Evolutionary conservation across 1,284 basidiomycete genomes (phyloP), one percentile per base, ranked within the genome.

Genomic region (Fomitopsis pinicola): DNA sequence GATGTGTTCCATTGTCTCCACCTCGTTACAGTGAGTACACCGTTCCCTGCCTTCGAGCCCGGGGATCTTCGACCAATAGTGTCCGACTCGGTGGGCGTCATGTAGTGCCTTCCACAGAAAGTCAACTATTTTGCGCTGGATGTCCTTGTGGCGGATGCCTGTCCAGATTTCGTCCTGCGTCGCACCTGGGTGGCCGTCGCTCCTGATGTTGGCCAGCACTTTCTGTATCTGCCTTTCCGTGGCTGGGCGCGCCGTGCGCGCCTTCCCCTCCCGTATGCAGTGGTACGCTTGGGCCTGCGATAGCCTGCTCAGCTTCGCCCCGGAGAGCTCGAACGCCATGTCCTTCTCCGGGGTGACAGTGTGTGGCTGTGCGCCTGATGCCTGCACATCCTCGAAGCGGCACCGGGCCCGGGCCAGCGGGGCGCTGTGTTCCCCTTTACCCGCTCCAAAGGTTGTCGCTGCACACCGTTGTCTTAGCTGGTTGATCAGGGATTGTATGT

Each of bases 251-350:
- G 7, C 40, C 40, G 10, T 2, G 9, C 15, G 50, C 17, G 9
- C 60, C 60, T 36, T 36, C 30, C 9, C 30, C 38, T 55, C 14
- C 17, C 59, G 12, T 4, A 75, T 69, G 0, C 55, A 72, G 44
- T 61, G 50, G 60, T 75, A 76, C 2, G 69, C 68, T 0, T 71
- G 33, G 0, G 67, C 57, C 61, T 76, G 76, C 0, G 73, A 71
- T 0, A 73, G 38, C 4, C 22, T 38, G 0, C 58, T 38, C 0
- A 77, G 68, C 30, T 67, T 69, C 0, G 70, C 69, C 0, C 75
- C 75, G 0, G 63, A 53, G 33, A 59, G 17, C 6, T 35, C 14
- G 28, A 19, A 57, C 5, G 44, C 7, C 9, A n/a, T 10, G 38
- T 22, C n/a, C 10, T n/a, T 12, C 35, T n/a, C 48, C 26, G 14